A percentile compares a stretch with the other conserved stretches of the same genome.
These are phyloP conservation scores for Mycocentrospora acerina DNA, from an alignment of 2,329 filamentous ascomycete species.

Conservation along the genomic window DNA sequence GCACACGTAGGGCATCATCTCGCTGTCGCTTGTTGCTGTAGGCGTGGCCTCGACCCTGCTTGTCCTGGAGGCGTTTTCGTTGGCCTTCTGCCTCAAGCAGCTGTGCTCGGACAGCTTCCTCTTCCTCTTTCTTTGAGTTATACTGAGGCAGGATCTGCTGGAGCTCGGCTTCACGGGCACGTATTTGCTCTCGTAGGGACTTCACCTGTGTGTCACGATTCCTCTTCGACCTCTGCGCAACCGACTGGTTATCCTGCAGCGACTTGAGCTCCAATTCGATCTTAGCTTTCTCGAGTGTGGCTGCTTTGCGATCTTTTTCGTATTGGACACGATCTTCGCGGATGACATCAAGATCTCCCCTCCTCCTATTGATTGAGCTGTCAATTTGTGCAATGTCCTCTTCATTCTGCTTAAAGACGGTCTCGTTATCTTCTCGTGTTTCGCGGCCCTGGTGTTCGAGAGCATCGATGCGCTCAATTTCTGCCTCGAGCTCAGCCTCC, in stretches of 20 bases:
- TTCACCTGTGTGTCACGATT: slow-evolving; percentile 72
- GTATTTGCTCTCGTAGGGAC: slow-evolving; percentile 72
- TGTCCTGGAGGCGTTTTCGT: slow-evolving; percentile 79
- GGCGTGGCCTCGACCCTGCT: slow-evolving; percentile 84
- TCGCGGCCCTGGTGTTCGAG: slow-evolving; percentile 80
- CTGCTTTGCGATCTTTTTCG: slow-evolving; percentile 85
- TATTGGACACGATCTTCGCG: slow-evolving; percentile 82
- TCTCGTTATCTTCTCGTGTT: slow-evolving; percentile 77
- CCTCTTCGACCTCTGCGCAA: slow-evolving; percentile 70
- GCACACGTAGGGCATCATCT: slow-evolving; percentile 76
- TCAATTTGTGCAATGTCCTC: slow-evolving; percentile 77
- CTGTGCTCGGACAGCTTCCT: slow-evolving; percentile 68
- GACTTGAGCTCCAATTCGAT: slow-evolving; percentile 82
- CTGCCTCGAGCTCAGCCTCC: slow-evolving; percentile 74
- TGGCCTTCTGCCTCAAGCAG: slow-evolving; percentile 75
- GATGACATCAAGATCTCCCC: slow-evolving; percentile 80
- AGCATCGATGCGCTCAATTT: slow-evolving; percentile 80
- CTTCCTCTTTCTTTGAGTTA: slow-evolving; percentile 70
- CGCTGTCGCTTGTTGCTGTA: slow-evolving; percentile 88
- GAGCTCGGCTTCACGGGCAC: slow-evolving; percentile 74
- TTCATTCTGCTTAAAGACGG: slow-evolving; percentile 75
- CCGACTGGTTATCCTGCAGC: slow-evolving; percentile 78
- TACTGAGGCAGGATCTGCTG: slow-evolving; percentile 74
- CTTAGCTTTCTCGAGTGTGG: slow-evolving; percentile 77
- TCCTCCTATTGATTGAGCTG: slow-evolving; percentile 74